These are phyloP conservation scores for Syzygium jambos DNA, from an alignment of 345 rosid species.

Conservation along the genomic window DNA sequence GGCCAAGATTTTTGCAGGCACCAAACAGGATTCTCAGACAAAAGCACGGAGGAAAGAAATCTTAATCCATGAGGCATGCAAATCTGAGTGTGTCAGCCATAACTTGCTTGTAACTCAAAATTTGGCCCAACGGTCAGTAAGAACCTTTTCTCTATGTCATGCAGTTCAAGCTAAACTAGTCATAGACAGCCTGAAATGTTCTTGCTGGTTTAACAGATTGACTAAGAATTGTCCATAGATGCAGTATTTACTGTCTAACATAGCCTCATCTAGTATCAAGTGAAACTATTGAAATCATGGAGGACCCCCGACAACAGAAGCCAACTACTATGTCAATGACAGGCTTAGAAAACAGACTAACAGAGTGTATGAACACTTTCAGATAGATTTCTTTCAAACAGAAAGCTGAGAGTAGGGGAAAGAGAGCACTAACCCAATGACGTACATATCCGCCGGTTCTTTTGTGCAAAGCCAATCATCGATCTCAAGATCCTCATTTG, in stretches of 20 bases:
- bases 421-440: conserved; percentile 55
- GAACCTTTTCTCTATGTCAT: not conserved
- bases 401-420: not conserved
- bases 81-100: not conserved
- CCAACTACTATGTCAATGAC: not conserved
- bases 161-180: not conserved
- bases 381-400: not conserved
- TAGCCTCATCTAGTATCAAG: not conserved
- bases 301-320: not conserved
- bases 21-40: not conserved
- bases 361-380: not conserved
- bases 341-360: not conserved
- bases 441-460: conserved; percentile 78
- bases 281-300: not conserved
- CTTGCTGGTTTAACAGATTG: not conserved
- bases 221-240: not conserved
- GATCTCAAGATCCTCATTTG: conserved; percentile 62
- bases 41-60: not conserved
- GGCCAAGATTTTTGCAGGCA: not conserved
- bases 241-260: not conserved
- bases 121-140: not conserved
- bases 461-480: conserved; percentile 85
- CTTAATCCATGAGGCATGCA: not conserved
- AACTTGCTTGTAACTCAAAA: not conserved
- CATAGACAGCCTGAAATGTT: not conserved